These are phyloP conservation scores for Coniochaeta sp. DNA, from an alignment of 2,329 filamentous ascomycete genomes.

Conservation along the genomic window DNA sequence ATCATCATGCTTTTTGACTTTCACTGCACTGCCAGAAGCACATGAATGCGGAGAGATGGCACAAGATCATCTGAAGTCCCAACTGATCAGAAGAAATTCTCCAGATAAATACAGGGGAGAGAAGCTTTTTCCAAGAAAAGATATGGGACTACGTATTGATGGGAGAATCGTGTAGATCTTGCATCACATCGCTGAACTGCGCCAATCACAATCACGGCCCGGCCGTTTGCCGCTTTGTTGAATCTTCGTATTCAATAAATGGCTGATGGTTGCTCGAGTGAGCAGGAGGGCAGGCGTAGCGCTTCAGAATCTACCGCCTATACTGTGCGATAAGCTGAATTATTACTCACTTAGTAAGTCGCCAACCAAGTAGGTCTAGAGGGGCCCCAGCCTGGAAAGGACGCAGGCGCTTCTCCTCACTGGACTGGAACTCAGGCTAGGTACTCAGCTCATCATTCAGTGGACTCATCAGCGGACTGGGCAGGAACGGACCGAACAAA, in stretches of 20 bases:
- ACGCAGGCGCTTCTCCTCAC: too few relatives aligned
- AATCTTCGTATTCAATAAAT: background rate
- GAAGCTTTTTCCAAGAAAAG: background rate
- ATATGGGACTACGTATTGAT: slow-evolving; percentile 1
- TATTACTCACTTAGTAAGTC: background rate
- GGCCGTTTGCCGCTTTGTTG: background rate
- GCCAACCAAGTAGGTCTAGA: too few relatives aligned
- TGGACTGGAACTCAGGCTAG: too few relatives aligned
- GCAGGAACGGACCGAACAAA: background rate
- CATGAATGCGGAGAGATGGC: too few relatives aligned
- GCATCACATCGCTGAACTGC: background rate
- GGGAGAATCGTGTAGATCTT: background rate
- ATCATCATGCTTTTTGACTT: background rate
- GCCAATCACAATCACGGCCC: background rate
- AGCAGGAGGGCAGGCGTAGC: background rate
- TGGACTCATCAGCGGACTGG: too few relatives aligned
- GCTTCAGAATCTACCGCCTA: background rate
- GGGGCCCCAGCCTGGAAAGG: too few relatives aligned
- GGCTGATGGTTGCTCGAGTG: background rate
- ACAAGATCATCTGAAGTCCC: too few relatives aligned
- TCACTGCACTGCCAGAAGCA: background rate
- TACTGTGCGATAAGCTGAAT: too few relatives aligned
- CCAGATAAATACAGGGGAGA: background rate
- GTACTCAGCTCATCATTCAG: too few relatives aligned
- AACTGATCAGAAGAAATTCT: too few relatives aligned